phyloP scores from a whole-genome alignment of 2,329 filamentous ascomycete species.

The Trichocomaceae sp. region DNA sequence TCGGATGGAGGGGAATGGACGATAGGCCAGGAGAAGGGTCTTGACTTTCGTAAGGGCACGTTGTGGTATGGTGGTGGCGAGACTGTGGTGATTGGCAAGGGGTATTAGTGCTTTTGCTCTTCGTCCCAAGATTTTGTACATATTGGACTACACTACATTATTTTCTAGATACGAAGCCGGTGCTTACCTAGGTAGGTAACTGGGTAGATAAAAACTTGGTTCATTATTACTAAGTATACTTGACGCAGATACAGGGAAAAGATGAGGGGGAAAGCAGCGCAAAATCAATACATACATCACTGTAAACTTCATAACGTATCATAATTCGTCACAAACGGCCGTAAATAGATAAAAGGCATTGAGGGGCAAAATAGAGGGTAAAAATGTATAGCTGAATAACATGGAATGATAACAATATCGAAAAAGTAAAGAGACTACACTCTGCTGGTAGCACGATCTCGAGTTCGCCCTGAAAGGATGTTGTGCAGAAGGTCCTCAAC shows the following conservation, averaged over 20 bases:
- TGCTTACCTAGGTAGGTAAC: no score
- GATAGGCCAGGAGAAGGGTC: constrained; percentile 75
- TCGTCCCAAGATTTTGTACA: background rate
- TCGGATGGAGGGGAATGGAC: constrained; percentile 64
- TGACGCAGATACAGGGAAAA: background rate
- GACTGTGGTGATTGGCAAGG: constrained; percentile 53
- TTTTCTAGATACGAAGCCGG: no score
- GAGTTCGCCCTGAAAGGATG: constrained; percentile 8
- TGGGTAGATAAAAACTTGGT: background rate
- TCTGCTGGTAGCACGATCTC: background rate
- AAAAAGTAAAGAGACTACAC: background rate
- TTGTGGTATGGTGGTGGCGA: constrained; percentile 86
- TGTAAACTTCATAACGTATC: constrained; percentile 1
- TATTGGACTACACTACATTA: background rate
- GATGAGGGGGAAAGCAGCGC: background rate
- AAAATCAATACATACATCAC: background rate
- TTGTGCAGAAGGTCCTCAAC: constrained; percentile 29
- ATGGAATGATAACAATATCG: background rate
- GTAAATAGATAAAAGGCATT: background rate
- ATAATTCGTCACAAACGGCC: constrained; percentile 5
- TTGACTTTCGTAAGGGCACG: constrained; percentile 67
- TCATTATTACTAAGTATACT: constrained; percentile 6
- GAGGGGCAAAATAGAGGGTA: background rate
- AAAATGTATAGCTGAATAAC: background rate
- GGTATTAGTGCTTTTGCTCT: constrained; percentile 25